Conservation (phyloP, 1,139 yeast genomes). For the Blastobotrys apis region DNA sequence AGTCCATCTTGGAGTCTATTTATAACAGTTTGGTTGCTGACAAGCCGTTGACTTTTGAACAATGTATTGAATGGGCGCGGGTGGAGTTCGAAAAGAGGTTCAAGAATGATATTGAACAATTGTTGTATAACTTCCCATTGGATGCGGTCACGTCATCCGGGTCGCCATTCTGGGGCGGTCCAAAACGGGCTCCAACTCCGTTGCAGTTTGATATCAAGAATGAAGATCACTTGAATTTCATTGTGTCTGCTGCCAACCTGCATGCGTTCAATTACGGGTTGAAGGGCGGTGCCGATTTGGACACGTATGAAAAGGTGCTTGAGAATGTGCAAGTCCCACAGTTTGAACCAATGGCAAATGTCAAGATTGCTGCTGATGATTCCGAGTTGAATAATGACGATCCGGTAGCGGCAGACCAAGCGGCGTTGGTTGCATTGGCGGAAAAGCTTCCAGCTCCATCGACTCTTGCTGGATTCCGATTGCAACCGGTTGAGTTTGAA, state of each 20-base stretch:
- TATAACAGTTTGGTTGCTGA: conserved; percentile 61
- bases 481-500: conserved; percentile 87
- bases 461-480: conserved; percentile 80
- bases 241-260: conserved; percentile 85
- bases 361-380: conserved; percentile 83
- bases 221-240: conserved; percentile 73
- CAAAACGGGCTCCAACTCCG: conserved; percentile 93
- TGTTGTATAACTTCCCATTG: conserved; percentile 87
- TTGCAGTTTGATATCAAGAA: conserved; percentile 70
- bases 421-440: conserved; percentile 49
- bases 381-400: conserved; percentile 60
- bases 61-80: conserved; percentile 95
- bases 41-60: conserved; percentile 87
- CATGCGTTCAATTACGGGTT: conserved; percentile 89
- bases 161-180: conserved; percentile 96
- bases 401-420: conserved; percentile 64
- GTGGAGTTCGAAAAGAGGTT: conserved; percentile 78
- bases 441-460: conserved; percentile 85
- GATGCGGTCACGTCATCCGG: conserved; percentile 91
- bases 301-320: conserved; percentile 46
- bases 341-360: conserved; percentile 69
- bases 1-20: conserved; percentile 77
- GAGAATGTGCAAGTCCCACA: conserved; percentile 54
- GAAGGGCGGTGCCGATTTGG: conserved; percentile 44
- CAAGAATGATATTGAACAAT: conserved; percentile 81